Conservation (phyloP, 179 eudicot species). For the Pouteria campechiana region DNA sequence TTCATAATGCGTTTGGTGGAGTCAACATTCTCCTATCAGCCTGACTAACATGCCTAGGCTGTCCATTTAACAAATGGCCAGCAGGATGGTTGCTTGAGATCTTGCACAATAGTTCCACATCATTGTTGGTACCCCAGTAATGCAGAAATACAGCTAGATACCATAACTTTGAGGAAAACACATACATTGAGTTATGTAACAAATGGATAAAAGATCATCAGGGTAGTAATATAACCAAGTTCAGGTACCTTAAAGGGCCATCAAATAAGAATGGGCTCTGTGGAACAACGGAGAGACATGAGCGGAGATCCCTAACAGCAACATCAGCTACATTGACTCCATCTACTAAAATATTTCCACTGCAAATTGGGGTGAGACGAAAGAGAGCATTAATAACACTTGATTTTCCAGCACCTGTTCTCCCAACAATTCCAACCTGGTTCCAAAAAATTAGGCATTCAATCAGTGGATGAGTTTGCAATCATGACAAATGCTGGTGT, state of each 20-base stretch:
- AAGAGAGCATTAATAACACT: constrained; percentile 85
- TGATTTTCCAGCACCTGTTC: constrained; percentile 99
- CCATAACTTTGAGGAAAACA: no score
- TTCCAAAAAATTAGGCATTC: background rate
- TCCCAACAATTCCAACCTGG: constrained; percentile 91
- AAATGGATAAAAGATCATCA: constrained; percentile 4
- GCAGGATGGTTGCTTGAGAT: no score
- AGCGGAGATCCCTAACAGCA: constrained; percentile 62
- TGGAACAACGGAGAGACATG: constrained; percentile 76
- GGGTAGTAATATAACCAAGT: background rate
- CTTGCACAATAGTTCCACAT: no score
- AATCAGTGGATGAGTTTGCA: background rate
- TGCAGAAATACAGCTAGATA: no score
- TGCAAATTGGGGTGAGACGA: constrained; percentile 63
- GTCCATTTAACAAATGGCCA: no score
- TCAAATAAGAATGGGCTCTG: constrained; percentile 93
- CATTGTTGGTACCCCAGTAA: no score
- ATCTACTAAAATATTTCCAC: constrained; percentile 67
- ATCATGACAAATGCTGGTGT: background rate
- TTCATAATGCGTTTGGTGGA: no score
- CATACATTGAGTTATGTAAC: no score
- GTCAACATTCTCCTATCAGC: no score
- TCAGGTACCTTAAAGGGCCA: constrained; percentile 79
- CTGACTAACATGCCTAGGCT: no score
- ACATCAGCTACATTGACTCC: constrained; percentile 39